Conservation (phyloP, 345 rosid genomes). For the Alliaria petiolata region DNA sequence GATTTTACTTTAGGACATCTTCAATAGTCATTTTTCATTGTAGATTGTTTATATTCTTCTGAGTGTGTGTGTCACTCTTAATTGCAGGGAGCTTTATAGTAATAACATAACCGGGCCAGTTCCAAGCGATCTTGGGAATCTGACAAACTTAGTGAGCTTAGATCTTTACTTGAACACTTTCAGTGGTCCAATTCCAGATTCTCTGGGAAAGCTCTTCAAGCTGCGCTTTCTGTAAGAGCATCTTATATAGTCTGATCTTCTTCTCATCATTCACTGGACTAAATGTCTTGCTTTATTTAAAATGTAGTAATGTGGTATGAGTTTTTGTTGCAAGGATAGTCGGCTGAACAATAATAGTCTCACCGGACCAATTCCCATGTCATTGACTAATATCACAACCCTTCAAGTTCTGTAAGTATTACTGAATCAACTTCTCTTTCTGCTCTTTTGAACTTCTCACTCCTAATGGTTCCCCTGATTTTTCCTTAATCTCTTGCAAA, state of each 20-base stretch:
- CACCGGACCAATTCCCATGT: conserved; percentile 76
- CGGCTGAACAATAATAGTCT: conserved; percentile 94
- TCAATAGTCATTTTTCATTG: background rate
- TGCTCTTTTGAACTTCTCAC: background rate
- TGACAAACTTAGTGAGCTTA: conserved; percentile 94
- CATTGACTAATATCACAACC: conserved; percentile 71
- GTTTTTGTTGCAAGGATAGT: conserved; percentile 61
- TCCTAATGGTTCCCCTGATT: background rate
- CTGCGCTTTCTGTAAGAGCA: conserved; percentile 83
- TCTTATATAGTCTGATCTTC: background rate
- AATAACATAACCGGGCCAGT: conserved; percentile 83
- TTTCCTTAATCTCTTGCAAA: conserved; percentile 7
- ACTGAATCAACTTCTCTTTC: background rate
- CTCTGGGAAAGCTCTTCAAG: conserved; percentile 80
- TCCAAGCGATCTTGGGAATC: conserved; percentile 90
- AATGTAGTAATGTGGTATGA: conserved; percentile 7
- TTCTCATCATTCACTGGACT: background rate
- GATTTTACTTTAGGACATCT: no score
- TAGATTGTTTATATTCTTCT: background rate
- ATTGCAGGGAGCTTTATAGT: conserved; percentile 89
- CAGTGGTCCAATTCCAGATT: conserved; percentile 76
- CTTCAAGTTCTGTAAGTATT: conserved; percentile 89
- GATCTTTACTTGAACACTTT: conserved; percentile 93
- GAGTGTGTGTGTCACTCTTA: background rate
- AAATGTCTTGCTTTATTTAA: background rate